Conservation (phyloP, 2,329 filamentous ascomycete species). For the Sporothrix pallida region DNA sequence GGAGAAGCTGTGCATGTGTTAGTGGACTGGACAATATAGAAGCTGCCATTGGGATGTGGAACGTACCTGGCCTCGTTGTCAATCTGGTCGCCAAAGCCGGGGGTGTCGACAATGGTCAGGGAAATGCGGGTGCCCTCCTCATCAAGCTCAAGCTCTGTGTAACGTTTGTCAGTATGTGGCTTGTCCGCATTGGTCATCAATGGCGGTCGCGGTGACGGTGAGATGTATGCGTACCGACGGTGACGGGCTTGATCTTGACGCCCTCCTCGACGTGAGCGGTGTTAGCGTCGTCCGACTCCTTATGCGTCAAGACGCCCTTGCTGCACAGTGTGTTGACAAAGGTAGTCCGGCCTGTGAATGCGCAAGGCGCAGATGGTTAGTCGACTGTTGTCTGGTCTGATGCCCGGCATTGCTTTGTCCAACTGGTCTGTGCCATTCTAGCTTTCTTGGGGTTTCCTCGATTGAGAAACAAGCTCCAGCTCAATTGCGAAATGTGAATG, state of each 20-base stretch:
- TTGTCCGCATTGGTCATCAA: slow-evolving; percentile 9
- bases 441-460: neutral
- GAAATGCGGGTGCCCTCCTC: slow-evolving; percentile 99
- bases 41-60: neutral
- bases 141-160: slow-evolving; percentile 85
- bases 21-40: neutral
- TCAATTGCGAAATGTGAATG: neutral
- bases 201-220: neutral
- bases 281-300: slow-evolving; percentile 89
- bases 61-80: slow-evolving; percentile 95
- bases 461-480: slow-evolving; percentile 29
- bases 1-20: slow-evolving; percentile 69
- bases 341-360: slow-evolving; percentile 82
- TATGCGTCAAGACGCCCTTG: slow-evolving; percentile 86
- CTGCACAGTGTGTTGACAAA: slow-evolving; percentile 99
- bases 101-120: slow-evolving; percentile 97
- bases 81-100: slow-evolving; percentile 97
- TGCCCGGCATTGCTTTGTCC: neutral
- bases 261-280: slow-evolving; percentile 93
- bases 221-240: slow-evolving; percentile 69
- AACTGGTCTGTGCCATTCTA: slow-evolving; percentile 3
- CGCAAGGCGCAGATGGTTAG: slow-evolving; percentile 4
- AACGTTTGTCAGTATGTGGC: slow-evolving; percentile 44
- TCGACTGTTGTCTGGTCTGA: neutral
- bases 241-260: slow-evolving; percentile 98